Evolutionary conservation across 2,329 filamentous ascomycete species (phyloP).

Genomic region (Ceratocystis cacaofunesta): DNA sequence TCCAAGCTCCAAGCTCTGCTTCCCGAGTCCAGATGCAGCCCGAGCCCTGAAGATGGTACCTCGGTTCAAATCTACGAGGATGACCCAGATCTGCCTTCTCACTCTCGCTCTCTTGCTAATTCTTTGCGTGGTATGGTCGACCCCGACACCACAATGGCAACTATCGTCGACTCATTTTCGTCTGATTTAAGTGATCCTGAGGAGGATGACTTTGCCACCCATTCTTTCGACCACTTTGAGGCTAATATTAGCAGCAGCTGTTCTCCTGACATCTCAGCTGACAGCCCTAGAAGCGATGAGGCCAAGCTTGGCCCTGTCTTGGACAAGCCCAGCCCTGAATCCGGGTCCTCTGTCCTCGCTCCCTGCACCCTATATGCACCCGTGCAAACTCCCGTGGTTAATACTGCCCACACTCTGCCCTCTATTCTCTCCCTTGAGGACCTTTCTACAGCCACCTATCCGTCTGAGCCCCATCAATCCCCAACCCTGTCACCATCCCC

Average conservation of each 20-base stretch:
- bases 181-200: conserved; percentile 43
- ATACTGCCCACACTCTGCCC: neutral
- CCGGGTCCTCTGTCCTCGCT: neutral
- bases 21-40: conserved; percentile 21
- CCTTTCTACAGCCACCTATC: neutral
- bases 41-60: conserved; percentile 20
- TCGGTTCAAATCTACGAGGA: conserved; percentile 60
- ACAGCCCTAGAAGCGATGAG: neutral
- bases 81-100: conserved; percentile 31
- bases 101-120: neutral
- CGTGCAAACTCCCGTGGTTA: neutral
- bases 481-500: neutral
- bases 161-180: conserved; percentile 35
- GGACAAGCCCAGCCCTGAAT: neutral
- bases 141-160: conserved; percentile 30
- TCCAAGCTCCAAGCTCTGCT: conserved; percentile 32
- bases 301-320: neutral
- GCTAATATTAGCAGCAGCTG: conserved; percentile 62
- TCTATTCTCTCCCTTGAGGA: conserved; percentile 9
- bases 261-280: conserved; percentile 54
- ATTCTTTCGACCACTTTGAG: conserved; percentile 83
- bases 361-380: conserved; percentile 1
- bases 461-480: neutral
- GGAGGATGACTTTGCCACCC: conserved; percentile 60
- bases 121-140: conserved; percentile 18